These are phyloP conservation scores for Calocera viscosa DNA, from an alignment of 768 basidiomycete genomes.

Conservation along the genomic window DNA sequence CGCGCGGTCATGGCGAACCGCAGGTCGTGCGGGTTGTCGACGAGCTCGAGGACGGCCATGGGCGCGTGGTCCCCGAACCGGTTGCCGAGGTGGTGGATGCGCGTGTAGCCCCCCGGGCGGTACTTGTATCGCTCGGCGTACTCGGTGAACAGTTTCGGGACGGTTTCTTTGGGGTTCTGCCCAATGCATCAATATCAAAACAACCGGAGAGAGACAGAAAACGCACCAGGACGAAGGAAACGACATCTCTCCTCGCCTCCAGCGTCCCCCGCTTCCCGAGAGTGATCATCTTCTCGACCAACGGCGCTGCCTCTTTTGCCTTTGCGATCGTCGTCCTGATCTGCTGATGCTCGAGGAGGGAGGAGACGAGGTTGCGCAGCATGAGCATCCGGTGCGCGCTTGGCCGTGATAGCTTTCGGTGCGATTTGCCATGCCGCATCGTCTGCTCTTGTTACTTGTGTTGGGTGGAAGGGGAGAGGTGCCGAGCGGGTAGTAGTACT, in stretches of 20 bases:
- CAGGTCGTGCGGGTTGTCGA: slow-evolving; percentile 83
- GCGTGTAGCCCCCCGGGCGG: slow-evolving; percentile 88
- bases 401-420: slow-evolving; percentile 83
- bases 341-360: slow-evolving; percentile 86
- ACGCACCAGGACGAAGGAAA: slow-evolving; percentile 57
- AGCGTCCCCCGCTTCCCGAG: slow-evolving; percentile 75
- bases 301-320: slow-evolving; percentile 77
- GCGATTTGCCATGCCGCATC: slow-evolving; percentile 92
- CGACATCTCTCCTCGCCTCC: slow-evolving; percentile 56
- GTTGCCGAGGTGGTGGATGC: slow-evolving; percentile 83
- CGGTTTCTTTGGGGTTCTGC: slow-evolving; percentile 40
- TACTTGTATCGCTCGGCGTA: slow-evolving; percentile 68
- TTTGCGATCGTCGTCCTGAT: slow-evolving; percentile 93
- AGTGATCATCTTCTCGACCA: slow-evolving; percentile 95
- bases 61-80: slow-evolving; percentile 88
- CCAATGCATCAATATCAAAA: background rate
- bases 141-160: slow-evolving; percentile 73
- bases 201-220: background rate
- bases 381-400: slow-evolving; percentile 87
- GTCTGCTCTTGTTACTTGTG: slow-evolving; percentile 7
- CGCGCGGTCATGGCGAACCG: slow-evolving; percentile 80
- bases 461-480: background rate
- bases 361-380: slow-evolving; percentile 91
- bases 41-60: slow-evolving; percentile 81
- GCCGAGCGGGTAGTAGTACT: background rate